Base-by-base conservation (phyloP, 805 yeast genomes). In the Yarrowia sp. region DNA sequence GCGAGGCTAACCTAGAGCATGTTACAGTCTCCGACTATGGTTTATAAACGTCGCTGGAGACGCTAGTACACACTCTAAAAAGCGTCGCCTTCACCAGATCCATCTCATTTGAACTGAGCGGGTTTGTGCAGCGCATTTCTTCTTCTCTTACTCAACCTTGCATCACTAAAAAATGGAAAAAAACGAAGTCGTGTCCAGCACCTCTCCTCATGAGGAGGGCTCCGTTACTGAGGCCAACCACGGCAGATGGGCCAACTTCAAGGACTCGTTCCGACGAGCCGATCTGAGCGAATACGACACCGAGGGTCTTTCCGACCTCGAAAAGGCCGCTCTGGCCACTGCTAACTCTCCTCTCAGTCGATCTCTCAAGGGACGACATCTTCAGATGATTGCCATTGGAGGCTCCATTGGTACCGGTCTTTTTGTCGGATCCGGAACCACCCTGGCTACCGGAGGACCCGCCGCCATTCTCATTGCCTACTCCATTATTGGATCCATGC, bases 351-450 rank as follows among this genome's bases (percentile, higher is more conserved):
- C 82, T 2, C 72, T 81, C 74, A 75, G 80, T 39, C 77, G 88
- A 68, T 73, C 80, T 8, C 78, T 81, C 63, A 75, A 74, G 67
- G 69, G 79, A 7, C 79, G 91, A 71, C 92, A 88, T 74, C 78
- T 88, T 71, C 84, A 86, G 66, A 83, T 89, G 87, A 87, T 88
- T 69, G 87, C 91, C 43, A 81, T 88, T 45, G 90, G 90, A 36
- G 88, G 90, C 38, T 84, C 88, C 69, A 84, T 87, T 60, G 93
- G 93, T 69, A 86, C 91, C 2, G 92, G 93, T 73, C 75, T 88
- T 65, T 84, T 88, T 68, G 86, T 88, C 58, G 91, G 92, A 69
- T 78, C 85, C 13, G 91, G 90, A 43, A 75, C 78, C 17, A 82
- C 88, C 2, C 79, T 88, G 68, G 72, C 75, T 36, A 74, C 77